phyloP scores from a whole-genome alignment of 1,139 yeast species.

The Kodamaea derodonti region DNA sequence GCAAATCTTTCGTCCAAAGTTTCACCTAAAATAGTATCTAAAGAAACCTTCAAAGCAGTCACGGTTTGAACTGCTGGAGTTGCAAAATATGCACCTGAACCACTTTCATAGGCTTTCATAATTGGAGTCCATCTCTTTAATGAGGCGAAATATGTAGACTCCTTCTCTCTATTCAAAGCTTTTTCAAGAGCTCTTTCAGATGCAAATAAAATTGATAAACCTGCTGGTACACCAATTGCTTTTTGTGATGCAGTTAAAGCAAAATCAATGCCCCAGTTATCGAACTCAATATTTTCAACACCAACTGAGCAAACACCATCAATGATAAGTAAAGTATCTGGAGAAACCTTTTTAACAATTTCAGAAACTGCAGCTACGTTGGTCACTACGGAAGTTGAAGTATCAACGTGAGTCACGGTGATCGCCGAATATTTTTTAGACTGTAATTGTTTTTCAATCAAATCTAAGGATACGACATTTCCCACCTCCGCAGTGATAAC shows the following conservation, averaged over 20 bases:
- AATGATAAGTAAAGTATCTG: constrained; percentile 78
- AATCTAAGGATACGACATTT: constrained; percentile 56
- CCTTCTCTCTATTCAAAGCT: constrained; percentile 54
- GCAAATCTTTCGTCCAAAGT: constrained; percentile 61
- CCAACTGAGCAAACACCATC: constrained; percentile 96
- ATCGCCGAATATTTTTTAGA: constrained; percentile 58
- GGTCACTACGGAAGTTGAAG: constrained; percentile 86
- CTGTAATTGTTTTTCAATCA: constrained; percentile 53
- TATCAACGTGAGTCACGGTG: constrained; percentile 92
- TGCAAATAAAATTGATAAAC: constrained; percentile 74
- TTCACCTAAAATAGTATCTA: constrained; percentile 63
- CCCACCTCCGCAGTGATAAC: constrained; percentile 73
- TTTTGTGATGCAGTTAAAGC: constrained; percentile 92
- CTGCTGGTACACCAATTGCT: constrained; percentile 94
- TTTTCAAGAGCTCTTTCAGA: constrained; percentile 70
- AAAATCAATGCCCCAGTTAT: constrained; percentile 86
- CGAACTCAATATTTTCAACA: constrained; percentile 81
- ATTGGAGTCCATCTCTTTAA: constrained; percentile 86
- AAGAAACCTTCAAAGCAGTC: constrained; percentile 75
- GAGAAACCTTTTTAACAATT: constrained; percentile 60
- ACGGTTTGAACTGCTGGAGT: constrained; percentile 90
- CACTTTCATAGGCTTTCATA: constrained; percentile 82
- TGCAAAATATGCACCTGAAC: constrained; percentile 83
- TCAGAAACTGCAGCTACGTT: constrained; percentile 64
- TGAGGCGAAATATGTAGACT: constrained; percentile 67